Evolutionary conservation across 2,329 filamentous ascomycete species (phyloP).

Genomic region (Penicillium sumatraense): DNA sequence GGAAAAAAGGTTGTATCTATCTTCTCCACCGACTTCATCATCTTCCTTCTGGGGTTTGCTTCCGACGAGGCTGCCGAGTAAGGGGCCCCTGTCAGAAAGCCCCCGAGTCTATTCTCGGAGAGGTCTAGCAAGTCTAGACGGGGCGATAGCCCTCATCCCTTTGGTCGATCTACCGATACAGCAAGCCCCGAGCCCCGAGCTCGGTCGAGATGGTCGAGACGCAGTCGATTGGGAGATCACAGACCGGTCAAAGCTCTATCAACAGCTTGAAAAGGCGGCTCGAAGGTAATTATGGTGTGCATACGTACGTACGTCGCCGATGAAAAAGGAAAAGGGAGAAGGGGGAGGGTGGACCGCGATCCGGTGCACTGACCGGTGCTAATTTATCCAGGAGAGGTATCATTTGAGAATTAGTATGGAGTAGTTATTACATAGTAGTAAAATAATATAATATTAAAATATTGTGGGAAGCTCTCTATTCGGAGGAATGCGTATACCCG

Average conservation of each 20-base stretch:
- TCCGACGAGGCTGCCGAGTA: conserved; percentile 7
- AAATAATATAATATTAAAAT: too few species aligned
- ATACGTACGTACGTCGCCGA: conserved; percentile 18
- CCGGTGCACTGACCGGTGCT: conserved; percentile 25
- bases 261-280: conserved; percentile 20
- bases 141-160: conserved; percentile 16
- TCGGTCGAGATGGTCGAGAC: conserved; percentile 2
- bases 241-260: conserved; percentile 18
- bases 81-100: conserved; percentile 9
- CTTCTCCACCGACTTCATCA: background rate
- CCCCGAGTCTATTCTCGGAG: background rate
- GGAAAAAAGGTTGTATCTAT: background rate
- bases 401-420: background rate
- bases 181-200: background rate
- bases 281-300: conserved; percentile 29
- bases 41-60: background rate
- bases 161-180: conserved; percentile 18
- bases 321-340: conserved; percentile 4
- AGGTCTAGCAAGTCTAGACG: conserved; percentile 1
- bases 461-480: conserved; percentile 18
- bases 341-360: conserved; percentile 11
- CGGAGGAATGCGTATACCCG: conserved; percentile 20
- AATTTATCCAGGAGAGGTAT: conserved; percentile 15
- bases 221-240: conserved; percentile 3
- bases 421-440: too few species aligned